Evolutionary conservation across 1,284 basidiomycete species (phyloP), one percentile per base, ranked within the genome.

Genomic region (Athelia psychrophila): DNA sequence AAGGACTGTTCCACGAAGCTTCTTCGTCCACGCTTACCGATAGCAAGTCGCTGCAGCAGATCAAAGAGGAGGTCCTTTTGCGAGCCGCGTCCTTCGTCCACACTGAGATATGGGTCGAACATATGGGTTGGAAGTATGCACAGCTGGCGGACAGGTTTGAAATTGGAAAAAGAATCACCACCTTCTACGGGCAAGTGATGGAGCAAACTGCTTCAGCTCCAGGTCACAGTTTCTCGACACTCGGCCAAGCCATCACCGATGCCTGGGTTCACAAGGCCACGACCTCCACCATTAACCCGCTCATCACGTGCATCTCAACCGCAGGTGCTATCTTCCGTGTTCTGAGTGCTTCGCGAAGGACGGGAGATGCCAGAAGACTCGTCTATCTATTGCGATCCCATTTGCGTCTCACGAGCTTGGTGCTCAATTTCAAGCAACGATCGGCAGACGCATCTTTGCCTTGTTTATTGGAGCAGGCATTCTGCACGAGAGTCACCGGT

Each of bases 21-120:
- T 81, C 83, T 15, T 67, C 81, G 3, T 81, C 86, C 0, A 74
- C 79, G 36, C 60, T 80, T 15, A 65, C 70, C 9, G 78, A 82
- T 32, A 83, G 80, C 51, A 68, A 78, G 4, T 78, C 79, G 25
- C 69, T 91, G 18, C 80, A 81, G 50, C 80, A 85, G 54, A 69
- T 91, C 46, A 95, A 94, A 66, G 86, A 89, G 56, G 86, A 90
- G 53, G 92, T 95, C 4, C 76, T 95, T 12, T 70, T 88, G 47
- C 84, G 92, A 27, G 88, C 88, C 0, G 75, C 83, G 9, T 77
- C 76, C 16, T 94, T 95, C 61, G 77, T 94, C 9, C 88, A 91
- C 59, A 83, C 86, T 20, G 88, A 91, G 64, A 83, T 95, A 25
- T 95, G 93, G 93, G 78, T 88, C 1, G 88, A 91, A 58, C 86